Evolutionary conservation across 2,329 filamentous ascomycete genomes (phyloP).

Genomic region (Neofusicoccum parvum): DNA sequence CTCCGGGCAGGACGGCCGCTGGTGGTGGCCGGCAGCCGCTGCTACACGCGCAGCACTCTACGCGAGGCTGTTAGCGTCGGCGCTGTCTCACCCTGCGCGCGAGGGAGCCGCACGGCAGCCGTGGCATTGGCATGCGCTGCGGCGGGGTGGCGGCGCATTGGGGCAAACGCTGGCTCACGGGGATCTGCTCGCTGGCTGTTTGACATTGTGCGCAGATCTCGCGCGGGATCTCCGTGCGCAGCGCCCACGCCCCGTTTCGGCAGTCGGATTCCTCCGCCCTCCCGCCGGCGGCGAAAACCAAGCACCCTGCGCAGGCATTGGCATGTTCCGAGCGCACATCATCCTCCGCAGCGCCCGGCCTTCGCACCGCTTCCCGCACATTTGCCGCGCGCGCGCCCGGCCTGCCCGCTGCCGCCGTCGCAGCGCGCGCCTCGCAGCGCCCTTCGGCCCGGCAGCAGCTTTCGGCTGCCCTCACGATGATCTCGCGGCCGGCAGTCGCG

Average conservation of each 20-base stretch:
- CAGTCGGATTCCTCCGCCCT: slow-evolving; percentile 15
- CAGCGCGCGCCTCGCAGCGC: too few species aligned
- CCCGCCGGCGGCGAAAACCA: neutral
- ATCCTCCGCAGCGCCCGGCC: slow-evolving; percentile 7
- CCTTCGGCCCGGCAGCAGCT: slow-evolving; percentile 12
- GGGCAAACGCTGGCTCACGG: neutral
- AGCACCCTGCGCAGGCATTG: neutral
- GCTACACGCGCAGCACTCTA: neutral
- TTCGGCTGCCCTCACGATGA: neutral
- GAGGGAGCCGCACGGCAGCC: slow-evolving; percentile 4
- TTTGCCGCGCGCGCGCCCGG: slow-evolving; percentile 10
- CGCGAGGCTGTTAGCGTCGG: slow-evolving; percentile 15
- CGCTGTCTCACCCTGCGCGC: slow-evolving; percentile 11
- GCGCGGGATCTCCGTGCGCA: slow-evolving; percentile 12
- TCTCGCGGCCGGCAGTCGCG: neutral
- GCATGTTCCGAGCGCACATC: slow-evolving; percentile 13
- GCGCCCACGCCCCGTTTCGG: slow-evolving; percentile 2
- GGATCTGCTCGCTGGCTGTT: slow-evolving; percentile 5
- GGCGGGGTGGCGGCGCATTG: slow-evolving; percentile 7
- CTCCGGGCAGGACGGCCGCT: slow-evolving; percentile 7
- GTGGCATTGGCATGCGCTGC: too few species aligned
- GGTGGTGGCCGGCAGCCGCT: neutral
- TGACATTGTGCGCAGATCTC: slow-evolving; percentile 8
- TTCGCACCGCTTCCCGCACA: slow-evolving; percentile 13
- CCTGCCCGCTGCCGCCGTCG: neutral